Percentiles rank a stretch among this genome's conserved stretches.
Evolutionary conservation across 2,329 filamentous ascomycete species (phyloP).

Genomic region (Fusarium brevicatenulatum): DNA sequence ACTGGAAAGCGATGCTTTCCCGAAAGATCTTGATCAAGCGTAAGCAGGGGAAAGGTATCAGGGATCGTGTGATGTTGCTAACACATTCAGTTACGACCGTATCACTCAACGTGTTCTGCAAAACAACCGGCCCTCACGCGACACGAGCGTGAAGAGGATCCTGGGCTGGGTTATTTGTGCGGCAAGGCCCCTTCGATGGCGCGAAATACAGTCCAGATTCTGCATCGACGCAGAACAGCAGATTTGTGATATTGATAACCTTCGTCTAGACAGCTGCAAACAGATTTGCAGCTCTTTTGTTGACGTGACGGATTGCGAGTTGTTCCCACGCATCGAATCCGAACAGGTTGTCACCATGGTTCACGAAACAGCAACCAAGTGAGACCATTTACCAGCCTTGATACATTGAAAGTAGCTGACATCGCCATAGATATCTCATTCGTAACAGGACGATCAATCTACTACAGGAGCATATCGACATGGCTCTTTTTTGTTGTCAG

Average conservation of each 20-base stretch:
- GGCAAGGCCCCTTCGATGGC: background rate
- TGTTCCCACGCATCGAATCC: fast-evolving
- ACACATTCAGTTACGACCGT: fast-evolving
- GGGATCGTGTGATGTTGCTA: background rate
- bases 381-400: fast-evolving
- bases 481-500: fast-evolving
- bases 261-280: fast-evolving
- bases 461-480: fast-evolving
- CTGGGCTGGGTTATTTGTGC: background rate
- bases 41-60: background rate
- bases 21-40: fast-evolving
- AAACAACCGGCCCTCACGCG: fast-evolving
- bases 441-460: fast-evolving
- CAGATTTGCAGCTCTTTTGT: background rate
- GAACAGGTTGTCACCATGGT: fast-evolving
- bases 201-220: background rate
- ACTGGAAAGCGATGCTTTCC: fast-evolving
- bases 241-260: fast-evolving
- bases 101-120: fast-evolving
- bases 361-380: background rate
- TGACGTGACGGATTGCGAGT: fast-evolving
- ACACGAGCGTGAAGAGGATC: background rate
- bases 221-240: background rate
- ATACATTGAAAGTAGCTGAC: fast-evolving
- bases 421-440: fast-evolving